Evolutionary conservation across 306 rosid species (phyloP), one percentile per base, ranked within the genome.

Genomic region (Vigna trinervia): DNA sequence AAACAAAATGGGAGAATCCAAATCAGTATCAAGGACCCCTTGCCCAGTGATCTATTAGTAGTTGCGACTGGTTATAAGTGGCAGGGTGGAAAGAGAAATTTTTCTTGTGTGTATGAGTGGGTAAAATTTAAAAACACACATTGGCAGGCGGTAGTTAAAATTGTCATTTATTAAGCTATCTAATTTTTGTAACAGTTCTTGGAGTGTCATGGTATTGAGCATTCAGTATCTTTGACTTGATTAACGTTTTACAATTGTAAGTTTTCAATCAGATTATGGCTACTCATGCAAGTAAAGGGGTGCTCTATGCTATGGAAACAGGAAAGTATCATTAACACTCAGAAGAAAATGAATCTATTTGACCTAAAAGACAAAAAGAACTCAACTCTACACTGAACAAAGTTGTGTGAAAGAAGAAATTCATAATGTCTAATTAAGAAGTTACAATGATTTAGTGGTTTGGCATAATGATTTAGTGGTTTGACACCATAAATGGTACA

Each of bases 1-100:
- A 87, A 86, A 80, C 83, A 65, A 82, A 73, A 69, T 56, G 80
- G 82, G 85, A 81, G 87, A 75, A 82, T 77, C 88, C 84, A 82
- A 85, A 79, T 87, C 91, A 78, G 86, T 73, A 6, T 17, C 28
- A 66, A 81, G 87, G 78, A 65, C 77, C 82, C 69, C 54, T 66
- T 67, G 36, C 41, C 28, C 71, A 62, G 74, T 30, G 45, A 63
- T 69, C 82, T 75, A 69, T 74, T 57, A 82, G 65, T 63, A 47
- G 84, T 26, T 61, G 74, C 32, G 54, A 65, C 64, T 22, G 71
- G 0, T 60, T 79, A 30, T 48, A 38, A 62, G 75, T 71, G 26
- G 76, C 69, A 77, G 80, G 68, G 56, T 74, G 0, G 85, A 81
- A 74, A 78, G 82, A 39, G 45, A 74, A 50, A 69, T 68, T 32